These are phyloP conservation scores for Triticum timopheevii DNA, from an alignment of 176 grass and related monocot genomes.

Conservation along the genomic window DNA sequence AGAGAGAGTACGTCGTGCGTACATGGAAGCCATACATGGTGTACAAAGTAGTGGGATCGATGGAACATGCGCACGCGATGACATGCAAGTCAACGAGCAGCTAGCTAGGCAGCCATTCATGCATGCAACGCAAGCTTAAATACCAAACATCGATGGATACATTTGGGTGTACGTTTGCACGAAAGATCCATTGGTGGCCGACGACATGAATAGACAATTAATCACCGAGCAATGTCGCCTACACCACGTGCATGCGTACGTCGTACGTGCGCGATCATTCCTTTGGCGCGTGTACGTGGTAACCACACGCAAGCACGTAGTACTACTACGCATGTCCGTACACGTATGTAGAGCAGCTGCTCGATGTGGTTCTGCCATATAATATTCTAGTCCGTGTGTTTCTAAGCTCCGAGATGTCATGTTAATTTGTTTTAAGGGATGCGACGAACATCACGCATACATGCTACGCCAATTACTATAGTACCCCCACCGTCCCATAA, in stretches of 20 bases:
- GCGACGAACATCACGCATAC: no score
- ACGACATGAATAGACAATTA: not conserved
- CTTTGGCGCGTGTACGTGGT: slow-evolving; percentile 6
- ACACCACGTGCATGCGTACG: not conserved
- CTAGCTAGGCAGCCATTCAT: not conserved
- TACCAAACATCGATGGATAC: not conserved
- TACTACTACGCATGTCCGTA: not conserved
- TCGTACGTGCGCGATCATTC: slow-evolving; percentile 3
- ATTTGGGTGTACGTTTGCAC: not conserved
- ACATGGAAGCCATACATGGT: not conserved
- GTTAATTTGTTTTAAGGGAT: no score
- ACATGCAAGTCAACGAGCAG: slow-evolving; percentile 5
- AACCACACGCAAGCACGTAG: not conserved
- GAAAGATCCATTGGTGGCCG: not conserved
- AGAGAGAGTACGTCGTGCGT: not conserved
- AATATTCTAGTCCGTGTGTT: not conserved
- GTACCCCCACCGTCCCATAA: no score
- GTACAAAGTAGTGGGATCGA: not conserved
- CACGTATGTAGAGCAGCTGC: not conserved
- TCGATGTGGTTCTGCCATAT: not conserved
- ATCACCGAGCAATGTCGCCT: not conserved
- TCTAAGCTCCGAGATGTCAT: no score
- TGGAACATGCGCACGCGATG: not conserved
- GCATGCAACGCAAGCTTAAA: not conserved
- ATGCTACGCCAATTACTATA: no score